phyloP scores from a whole-genome alignment of 2,329 filamentous ascomycete species.

The Colletotrichum trifolii region DNA sequence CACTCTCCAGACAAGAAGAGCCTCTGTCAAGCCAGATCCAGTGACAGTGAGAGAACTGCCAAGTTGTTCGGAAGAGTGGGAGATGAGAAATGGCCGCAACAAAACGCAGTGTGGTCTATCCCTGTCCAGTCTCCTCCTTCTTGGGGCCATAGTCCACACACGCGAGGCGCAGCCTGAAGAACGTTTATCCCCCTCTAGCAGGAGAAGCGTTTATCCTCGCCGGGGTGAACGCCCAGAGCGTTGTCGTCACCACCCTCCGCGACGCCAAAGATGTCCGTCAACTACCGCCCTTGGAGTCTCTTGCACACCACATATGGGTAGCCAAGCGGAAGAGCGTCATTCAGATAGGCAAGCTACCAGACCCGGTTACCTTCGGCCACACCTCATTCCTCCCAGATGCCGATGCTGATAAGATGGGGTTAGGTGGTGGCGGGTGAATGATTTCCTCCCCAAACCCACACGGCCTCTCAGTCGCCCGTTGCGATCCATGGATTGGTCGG shows the following conservation, averaged over 20 bases:
- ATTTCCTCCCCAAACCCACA: conserved; percentile 16
- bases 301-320: conserved; percentile 3
- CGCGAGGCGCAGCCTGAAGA: conserved; percentile 20
- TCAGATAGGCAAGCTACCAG: not conserved
- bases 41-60: conserved; percentile 25
- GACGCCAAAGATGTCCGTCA: conserved; percentile 3
- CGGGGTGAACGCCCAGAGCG: not conserved
- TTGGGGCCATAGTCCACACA: conserved; percentile 9
- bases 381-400: conserved; percentile 5
- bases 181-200: conserved; percentile 24
- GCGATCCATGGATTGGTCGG: conserved; percentile 11
- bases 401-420: conserved; percentile 17
- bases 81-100: not conserved
- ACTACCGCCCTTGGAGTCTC: conserved; percentile 21
- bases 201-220: conserved; percentile 29
- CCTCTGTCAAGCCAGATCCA: not conserved
- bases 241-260: conserved; percentile 21
- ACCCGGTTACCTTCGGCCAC: conserved; percentile 29
- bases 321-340: conserved; percentile 18
- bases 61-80: conserved; percentile 22
- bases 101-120: too few relatives aligned
- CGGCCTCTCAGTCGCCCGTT: conserved; percentile 4
- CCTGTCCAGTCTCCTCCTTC: not conserved
- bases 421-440: conserved; percentile 31
- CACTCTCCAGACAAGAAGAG: conserved; percentile 26